Percentiles rank a stretch among this genome's conserved stretches.
phyloP scores from a whole-genome alignment of 2,329 filamentous ascomycete species.

The Huntiella moniliformis region DNA sequence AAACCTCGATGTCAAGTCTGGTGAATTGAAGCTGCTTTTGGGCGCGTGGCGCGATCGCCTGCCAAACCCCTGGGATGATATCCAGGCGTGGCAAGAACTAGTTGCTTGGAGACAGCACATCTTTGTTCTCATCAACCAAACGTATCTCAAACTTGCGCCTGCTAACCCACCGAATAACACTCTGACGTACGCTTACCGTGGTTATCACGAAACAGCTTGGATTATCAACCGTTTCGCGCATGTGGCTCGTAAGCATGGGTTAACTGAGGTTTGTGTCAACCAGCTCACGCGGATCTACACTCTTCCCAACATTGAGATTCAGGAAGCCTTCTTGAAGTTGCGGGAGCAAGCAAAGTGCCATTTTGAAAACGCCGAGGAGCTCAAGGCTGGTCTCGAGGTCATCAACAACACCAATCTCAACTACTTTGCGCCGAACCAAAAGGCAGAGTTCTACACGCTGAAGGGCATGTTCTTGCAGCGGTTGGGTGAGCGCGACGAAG shows the following conservation, averaged over 20 bases:
- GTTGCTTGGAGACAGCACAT: constrained; percentile 99
- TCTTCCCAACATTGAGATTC: constrained; percentile 96
- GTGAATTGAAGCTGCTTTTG: constrained; percentile 82
- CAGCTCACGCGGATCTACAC: constrained; percentile 97
- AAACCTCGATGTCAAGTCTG: constrained; percentile 86
- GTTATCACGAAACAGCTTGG: constrained; percentile 98
- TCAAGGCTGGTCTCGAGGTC: constrained; percentile 84
- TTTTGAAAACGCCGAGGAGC: constrained; percentile 85
- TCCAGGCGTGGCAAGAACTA: constrained; percentile 96
- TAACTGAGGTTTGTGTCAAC: constrained; percentile 92
- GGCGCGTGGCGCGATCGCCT: constrained; percentile 90
- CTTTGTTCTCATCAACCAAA: constrained; percentile 89
- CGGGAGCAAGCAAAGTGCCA: constrained; percentile 98
- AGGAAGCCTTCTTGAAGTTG: constrained; percentile 94
- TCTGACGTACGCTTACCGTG: constrained; percentile 85
- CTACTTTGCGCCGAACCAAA: constrained; percentile 90
- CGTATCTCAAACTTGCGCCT: constrained; percentile 72
- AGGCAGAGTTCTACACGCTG: constrained; percentile 96
- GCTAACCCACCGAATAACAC: constrained; percentile 56
- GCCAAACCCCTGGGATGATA: constrained; percentile 98
- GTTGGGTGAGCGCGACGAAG: constrained; percentile 73
- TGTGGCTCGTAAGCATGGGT: constrained; percentile 87
- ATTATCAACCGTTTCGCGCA: constrained; percentile 99
- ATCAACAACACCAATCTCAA: constrained; percentile 99
- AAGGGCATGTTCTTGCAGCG: constrained; percentile 99